Percentiles rank a stretch among this genome's conserved stretches.
These are phyloP conservation scores for Salix koriyanagi DNA, from an alignment of 345 rosid species.

Conservation along the genomic window DNA sequence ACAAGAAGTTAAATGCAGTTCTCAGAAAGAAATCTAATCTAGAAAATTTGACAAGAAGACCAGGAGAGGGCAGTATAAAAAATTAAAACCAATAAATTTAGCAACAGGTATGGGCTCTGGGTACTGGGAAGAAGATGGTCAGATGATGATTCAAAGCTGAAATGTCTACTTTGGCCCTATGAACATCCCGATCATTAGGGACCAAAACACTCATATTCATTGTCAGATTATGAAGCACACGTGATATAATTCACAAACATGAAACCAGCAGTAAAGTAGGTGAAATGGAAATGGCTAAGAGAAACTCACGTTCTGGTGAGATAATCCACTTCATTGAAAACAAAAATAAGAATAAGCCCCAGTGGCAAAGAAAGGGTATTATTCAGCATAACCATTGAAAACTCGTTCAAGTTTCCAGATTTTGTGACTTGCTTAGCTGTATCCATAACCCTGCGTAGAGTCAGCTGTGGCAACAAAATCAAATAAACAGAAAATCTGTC, in stretches of 20 bases:
- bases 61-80: not conserved
- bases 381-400: constrained; percentile 95
- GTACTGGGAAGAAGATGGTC: not conserved
- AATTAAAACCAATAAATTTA: not conserved
- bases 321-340: constrained; percentile 85
- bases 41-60: not conserved
- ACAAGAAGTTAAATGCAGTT: not conserved
- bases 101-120: not conserved
- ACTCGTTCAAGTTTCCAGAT: constrained; percentile 90
- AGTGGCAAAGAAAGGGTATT: constrained; percentile 88
- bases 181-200: not conserved
- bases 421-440: constrained; percentile 86
- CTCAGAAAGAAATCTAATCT: not conserved
- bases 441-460: constrained; percentile 91
- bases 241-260: not conserved
- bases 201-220: not conserved
- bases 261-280: not conserved
- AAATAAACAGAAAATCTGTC: constrained; percentile 7
- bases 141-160: not conserved
- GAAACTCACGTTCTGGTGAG: constrained; percentile 65
- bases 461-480: constrained; percentile 57
- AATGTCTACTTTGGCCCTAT: not conserved
- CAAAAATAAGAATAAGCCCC: constrained; percentile 64
- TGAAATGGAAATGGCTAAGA: not conserved
- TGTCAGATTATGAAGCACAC: not conserved